Base-by-base conservation (phyloP, 2,329 filamentous ascomycete genomes). In the Emergomyces africanus region DNA sequence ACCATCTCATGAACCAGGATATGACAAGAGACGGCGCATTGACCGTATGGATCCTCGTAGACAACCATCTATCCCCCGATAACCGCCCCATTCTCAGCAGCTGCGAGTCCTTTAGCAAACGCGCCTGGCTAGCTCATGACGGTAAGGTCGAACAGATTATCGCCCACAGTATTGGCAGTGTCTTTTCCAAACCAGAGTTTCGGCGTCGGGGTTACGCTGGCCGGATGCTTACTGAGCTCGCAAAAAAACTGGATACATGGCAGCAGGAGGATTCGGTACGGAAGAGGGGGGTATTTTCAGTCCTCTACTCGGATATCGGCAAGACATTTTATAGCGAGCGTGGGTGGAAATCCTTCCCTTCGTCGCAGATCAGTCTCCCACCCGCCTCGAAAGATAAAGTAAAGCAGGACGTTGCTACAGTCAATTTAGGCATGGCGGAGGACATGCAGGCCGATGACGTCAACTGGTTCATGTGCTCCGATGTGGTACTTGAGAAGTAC, bases 241-340 rank as follows among this genome's bases (percentile, higher is more conserved):
- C 81, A 15, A 73, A 75, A 56, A 75, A 73, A 57, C 67, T 85
- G 48, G 75, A 78, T 62, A 79, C 73, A 2, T 80, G 80, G 74
- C 79, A 83, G 64, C 72, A 75, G 60, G 76, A 77, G 35, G 68
- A 72, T 42, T 70, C 74, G 57, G 62, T 64, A 51, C 67, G 69
- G 23, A 68, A 70, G 64, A 71, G 68, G 69, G 78, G 70, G 63
- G 72, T 83, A 15, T 94, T 92, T 71, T 91, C 88, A 0, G 81
- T 95, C 8, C 78, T 96, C 9, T 96, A 85, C 72, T 95, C 90
- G 9, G 89, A 95, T 67, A 90, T 95, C 63, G 89, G 91, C 23
- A 87, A 89, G 77, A 76, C 77, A 44, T 96, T 90, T 73, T 96
- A 96, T 74, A 82, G 86, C 3, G 79, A 78, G 37, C 79, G 83